Percentiles rank a stretch among this genome's conserved stretches.
These are phyloP conservation scores for Inonotus obliquus DNA, from an alignment of 1,284 basidiomycete genomes.

Conservation along the genomic window DNA sequence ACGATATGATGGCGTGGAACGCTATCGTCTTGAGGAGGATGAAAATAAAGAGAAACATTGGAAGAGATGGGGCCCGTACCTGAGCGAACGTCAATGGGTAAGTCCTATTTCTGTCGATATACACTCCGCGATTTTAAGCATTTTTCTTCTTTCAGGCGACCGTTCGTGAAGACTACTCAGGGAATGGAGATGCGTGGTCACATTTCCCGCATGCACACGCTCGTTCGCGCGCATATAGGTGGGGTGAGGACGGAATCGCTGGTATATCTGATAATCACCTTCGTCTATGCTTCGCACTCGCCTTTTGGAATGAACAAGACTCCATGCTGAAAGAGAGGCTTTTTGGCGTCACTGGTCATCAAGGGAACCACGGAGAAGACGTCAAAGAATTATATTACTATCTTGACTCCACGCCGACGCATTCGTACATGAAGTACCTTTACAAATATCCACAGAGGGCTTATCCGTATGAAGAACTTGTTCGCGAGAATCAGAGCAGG, in stretches of 20 bases:
- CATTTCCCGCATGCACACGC: constrained; percentile 97
- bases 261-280: constrained; percentile 97
- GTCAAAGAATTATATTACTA: constrained; percentile 99
- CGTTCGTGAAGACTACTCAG: constrained; percentile 96
- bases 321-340: constrained; percentile 94
- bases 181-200: constrained; percentile 94
- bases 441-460: constrained; percentile 96
- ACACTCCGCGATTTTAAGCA: not conserved
- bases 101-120: constrained; percentile 28
- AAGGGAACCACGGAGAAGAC: constrained; percentile 98
- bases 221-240: constrained; percentile 91
- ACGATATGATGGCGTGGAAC: constrained; percentile 64
- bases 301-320: constrained; percentile 94
- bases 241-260: constrained; percentile 97
- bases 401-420: constrained; percentile 95
- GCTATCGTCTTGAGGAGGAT: constrained; percentile 69
- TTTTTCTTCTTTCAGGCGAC: constrained; percentile 63
- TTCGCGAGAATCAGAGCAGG: constrained; percentile 79
- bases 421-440: constrained; percentile 99
- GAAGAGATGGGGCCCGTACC: constrained; percentile 98
- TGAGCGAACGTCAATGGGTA: constrained; percentile 97
- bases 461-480: constrained; percentile 93
- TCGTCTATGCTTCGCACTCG: constrained; percentile 85
- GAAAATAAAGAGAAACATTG: constrained; percentile 73
- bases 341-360: constrained; percentile 92